Evolutionary conservation across 208 protist species (phyloP), one percentile per base, ranked within the genome.

Genomic region (Acanthamoeba healyi): DNA sequence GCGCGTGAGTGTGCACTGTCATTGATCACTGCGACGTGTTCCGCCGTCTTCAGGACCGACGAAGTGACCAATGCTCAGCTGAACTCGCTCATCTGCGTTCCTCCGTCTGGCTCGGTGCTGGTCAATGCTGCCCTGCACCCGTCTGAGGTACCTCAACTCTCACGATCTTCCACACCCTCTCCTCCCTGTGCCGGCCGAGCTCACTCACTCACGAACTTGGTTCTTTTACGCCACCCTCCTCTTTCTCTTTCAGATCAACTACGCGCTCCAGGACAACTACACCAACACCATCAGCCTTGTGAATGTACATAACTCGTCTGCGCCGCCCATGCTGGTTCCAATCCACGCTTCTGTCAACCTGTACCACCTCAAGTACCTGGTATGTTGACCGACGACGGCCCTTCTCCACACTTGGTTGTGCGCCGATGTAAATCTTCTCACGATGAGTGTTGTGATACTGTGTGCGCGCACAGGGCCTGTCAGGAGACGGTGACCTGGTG

Each of bases 291-390:
- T 84, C n/a, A 26, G 15, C 6, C 74, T 84, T 5, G 74, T 84
- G 12, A 84, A 84, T 84, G 44, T 84, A 54, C 74, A 84, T 54
- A 84, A 84, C 38, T 26, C 74, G 74, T 42, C 38, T 6, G 44
- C 61, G 29, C 29, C 36, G 24, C 74, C 36, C 44, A 84, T 84
- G 74, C 26, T 54, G 26, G 38, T 40, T 9, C 26, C 40, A 7
- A 6, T 84, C 19, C 74, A 32, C 38, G 44, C 74, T 7, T 19
- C 74, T 14, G 74, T 84, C 44, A 84, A 40, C 44, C 74, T 84
- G 15, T 84, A 84, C 74, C 74, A 84, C 38, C 74, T 84, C 74
- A 84, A 84, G 38, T 84, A 84, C 74, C 44, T 54, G 74, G 74
- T 84, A 40, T 40, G 29, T 84, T 15, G 6, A 54, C 49, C 49